Evolutionary conservation across 2,329 filamentous ascomycete species (phyloP).

Genomic region (Fusarium pseudonygamai): DNA sequence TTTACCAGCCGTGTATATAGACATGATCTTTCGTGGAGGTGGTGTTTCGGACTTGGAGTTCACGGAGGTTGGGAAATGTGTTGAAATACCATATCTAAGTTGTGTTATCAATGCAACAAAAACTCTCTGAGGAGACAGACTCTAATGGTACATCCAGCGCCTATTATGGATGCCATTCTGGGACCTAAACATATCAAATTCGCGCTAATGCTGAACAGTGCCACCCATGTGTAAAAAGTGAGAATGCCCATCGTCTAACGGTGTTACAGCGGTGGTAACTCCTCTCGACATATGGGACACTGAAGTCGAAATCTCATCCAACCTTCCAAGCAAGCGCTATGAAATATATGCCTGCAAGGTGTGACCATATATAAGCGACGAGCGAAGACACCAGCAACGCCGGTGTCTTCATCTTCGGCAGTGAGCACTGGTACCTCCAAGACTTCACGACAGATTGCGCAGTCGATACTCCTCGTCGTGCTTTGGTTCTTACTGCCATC

Average conservation of each 20-base stretch:
- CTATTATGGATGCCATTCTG: not conserved
- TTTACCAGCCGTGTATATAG: not conserved
- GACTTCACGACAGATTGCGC: slow-evolving; percentile 92
- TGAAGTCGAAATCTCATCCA: slow-evolving; percentile 96
- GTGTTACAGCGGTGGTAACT: slow-evolving; percentile 78
- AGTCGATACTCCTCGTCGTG: slow-evolving; percentile 74
- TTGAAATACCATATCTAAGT: not conserved
- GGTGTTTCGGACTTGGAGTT: slow-evolving; percentile 1
- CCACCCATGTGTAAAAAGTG: not conserved
- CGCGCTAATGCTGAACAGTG: not conserved
- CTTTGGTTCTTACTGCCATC: slow-evolving; percentile 47
- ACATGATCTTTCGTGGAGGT: not conserved
- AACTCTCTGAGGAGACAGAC: not conserved
- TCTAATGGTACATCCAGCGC: not conserved
- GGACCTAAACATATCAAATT: not conserved
- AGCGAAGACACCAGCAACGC: slow-evolving; percentile 76
- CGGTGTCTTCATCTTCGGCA: slow-evolving; percentile 62
- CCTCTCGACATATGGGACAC: slow-evolving; percentile 94
- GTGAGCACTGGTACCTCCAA: slow-evolving; percentile 87
- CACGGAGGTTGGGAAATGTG: not conserved
- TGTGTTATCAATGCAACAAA: not conserved
- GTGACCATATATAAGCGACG: slow-evolving; percentile 95
- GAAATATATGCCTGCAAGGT: slow-evolving; percentile 95
- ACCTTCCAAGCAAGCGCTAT: slow-evolving; percentile 88
- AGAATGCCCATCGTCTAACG: not conserved